Evolutionary conservation across 202 grass and related monocot species (phyloP), one percentile per base, ranked within the genome.

Genomic region (Setaria italica): DNA sequence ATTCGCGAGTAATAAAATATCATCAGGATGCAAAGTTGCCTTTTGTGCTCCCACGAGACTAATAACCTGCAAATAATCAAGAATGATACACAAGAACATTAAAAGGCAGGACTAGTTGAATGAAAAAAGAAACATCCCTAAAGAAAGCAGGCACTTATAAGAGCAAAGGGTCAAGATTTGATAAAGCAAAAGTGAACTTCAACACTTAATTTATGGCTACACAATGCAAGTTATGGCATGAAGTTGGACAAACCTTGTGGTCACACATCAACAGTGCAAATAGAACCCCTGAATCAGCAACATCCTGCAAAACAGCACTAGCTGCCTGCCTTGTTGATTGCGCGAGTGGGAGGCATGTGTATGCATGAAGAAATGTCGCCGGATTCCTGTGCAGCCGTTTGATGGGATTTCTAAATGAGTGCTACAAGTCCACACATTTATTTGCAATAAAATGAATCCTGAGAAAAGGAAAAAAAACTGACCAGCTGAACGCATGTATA

Each of bases 41-140:
- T 99, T 94, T 81, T 99, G 97, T 88, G 97, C 94, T 85, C 91
- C 97, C 77, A 99, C 92, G 63, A 99, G 90, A 92, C 97, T 94
- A 80, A 99, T 84, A 82, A 99, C 97, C 97, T 99, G 87, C 60
- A 85, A 88, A 74, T 41, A 67, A 86, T 45, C 15, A 69, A 79
- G 19, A 82, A 13, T 25, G 8, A 25, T 55, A 62, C 67, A 35
- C 53, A 16, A 35, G 80, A 84, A 71, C 32, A 80, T 14, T 57
- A 57, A 34, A 2, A 46, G 35, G 41, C 25, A 75, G 17, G 53
- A 56, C 54, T 54, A 73, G 55, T 6, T 51, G 37, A 50, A 53
- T 10, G 60, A 13, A 6, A 68, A 34, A 46, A 59, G 41, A 47
- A 80, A 35, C 17, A 39, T 11, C 21, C 47, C 48, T 53, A 74